Evolutionary conservation across 768 basidiomycete genomes (phyloP), one percentile per base, ranked within the genome.

Genomic region (Trametes gibbosa): DNA sequence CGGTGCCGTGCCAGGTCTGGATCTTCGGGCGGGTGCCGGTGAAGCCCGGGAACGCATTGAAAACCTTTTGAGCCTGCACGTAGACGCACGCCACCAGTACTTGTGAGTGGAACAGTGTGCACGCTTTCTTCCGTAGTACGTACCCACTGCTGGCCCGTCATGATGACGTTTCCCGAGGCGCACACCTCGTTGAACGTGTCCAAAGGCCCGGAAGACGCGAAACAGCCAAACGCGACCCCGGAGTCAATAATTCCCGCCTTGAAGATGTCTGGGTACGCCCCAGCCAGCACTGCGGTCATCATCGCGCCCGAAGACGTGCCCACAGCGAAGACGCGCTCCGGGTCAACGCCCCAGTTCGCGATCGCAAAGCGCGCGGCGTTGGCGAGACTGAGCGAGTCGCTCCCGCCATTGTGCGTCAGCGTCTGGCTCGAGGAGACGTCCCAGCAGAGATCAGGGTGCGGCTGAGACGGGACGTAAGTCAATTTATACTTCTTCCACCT

Each of bases 281-380:
- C 82, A 47, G 73, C 70, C 41, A 84, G 72, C 24, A 83, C 82
- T 64, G 79, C 81, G 56, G 82, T 83, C 82, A 84, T 84, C 83
- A 84, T 85, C 55, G 76, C 76, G 42, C 82, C 83, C 2, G 81
- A 83, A 4, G 78, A 79, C 3, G 76, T 75, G 16, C 82, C 83
- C 34, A 79, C 80, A 25, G 76, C 77, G 67, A 77, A 84, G 57
- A 84, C 81, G 39, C 75, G 74, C 35, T 41, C 64, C 2, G 79
- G 39, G 61, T 82, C 77, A 37, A 81, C 81, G 34, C 74, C 74
- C 58, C 73, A 81, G 70, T 74, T 81, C 21, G 70, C 50, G 48
- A 84, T 78, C 16, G 82, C 79, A 63, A 76, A 83, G 37, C 75
- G 72, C 39, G 79, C 75, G 67, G 76, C 75, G 21, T 72, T 77